Percentiles rank a stretch among this genome's conserved stretches.
Conservation (phyloP, 2,329 filamentous ascomycete genomes). For the Sarocladium brachiariae region DNA sequence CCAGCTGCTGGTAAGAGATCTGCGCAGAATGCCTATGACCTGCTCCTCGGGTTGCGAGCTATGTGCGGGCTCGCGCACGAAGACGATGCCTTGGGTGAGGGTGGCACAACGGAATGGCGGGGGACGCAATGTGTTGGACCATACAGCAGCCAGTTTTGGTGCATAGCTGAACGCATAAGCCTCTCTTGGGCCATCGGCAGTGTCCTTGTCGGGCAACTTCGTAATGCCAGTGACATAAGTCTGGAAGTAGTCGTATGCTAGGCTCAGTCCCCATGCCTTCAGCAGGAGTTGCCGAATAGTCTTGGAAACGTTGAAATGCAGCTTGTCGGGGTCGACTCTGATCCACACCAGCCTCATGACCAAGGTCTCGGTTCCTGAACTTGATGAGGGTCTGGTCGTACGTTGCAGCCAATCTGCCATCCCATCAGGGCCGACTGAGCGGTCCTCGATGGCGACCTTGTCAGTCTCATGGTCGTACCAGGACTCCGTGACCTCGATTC, state of each 20-base stretch:
- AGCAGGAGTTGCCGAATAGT: conserved; percentile 16
- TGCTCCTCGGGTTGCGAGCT: not conserved
- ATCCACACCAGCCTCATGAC: conserved; percentile 24
- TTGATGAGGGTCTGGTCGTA: not conserved
- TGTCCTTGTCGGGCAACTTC: conserved; percentile 15
- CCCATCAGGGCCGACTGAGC: not conserved
- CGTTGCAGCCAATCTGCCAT: conserved; percentile 1
- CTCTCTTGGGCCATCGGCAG: conserved; percentile 12
- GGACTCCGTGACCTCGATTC: conserved; percentile 1
- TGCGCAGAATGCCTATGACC: conserved; percentile 28
- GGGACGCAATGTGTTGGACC: conserved; percentile 23
- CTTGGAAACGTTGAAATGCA: conserved; percentile 20
- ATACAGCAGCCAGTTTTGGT: conserved; percentile 31
- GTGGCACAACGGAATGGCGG: conserved; percentile 10
- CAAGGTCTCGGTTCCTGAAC: conserved; percentile 16
- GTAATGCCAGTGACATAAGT: conserved; percentile 28
- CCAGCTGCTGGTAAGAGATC: conserved; percentile 27
- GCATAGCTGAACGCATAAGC: conserved; percentile 28
- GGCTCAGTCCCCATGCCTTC: conserved; percentile 20
- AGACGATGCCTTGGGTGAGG: conserved; percentile 25
- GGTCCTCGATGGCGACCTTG: not conserved
- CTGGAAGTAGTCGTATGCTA: conserved; percentile 26
- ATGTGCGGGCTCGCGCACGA: conserved; percentile 14
- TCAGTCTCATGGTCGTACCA: conserved; percentile 4
- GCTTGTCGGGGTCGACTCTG: conserved; percentile 16